Conservation (phyloP, 2,329 filamentous ascomycete species). For the Exophiala phaeomuriformis region DNA sequence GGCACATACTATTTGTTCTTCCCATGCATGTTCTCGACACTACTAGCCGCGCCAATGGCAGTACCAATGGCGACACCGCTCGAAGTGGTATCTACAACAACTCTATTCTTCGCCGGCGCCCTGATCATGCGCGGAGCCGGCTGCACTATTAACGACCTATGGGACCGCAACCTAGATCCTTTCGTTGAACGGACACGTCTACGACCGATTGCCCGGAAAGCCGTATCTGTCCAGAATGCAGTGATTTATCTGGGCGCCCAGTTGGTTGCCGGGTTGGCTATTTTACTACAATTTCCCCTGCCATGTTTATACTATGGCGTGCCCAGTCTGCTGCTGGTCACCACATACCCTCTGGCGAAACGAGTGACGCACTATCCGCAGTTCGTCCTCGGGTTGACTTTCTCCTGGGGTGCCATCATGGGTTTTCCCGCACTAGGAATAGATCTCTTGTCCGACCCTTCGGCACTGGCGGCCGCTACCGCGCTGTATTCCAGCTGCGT, state of each 20-base stretch:
- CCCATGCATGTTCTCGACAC: constrained; percentile 45
- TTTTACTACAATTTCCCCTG: constrained; percentile 39
- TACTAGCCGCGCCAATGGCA: constrained; percentile 38
- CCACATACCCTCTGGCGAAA: constrained; percentile 47
- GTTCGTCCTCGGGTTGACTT: constrained; percentile 45
- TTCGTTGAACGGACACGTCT: constrained; percentile 46
- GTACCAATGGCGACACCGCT: constrained; percentile 28
- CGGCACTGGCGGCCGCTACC: constrained; percentile 34
- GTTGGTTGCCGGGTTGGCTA: constrained; percentile 36
- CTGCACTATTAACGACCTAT: constrained; percentile 52
- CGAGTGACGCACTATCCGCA: constrained; percentile 49
- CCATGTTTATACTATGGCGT: constrained; percentile 40
- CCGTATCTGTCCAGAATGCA: constrained; percentile 40
- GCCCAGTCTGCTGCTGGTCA: constrained; percentile 39
- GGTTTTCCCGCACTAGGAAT: constrained; percentile 41
- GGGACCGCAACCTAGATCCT: constrained; percentile 49
- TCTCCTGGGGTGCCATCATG: constrained; percentile 47
- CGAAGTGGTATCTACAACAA: constrained; percentile 35
- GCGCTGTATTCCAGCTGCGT: constrained; percentile 43
- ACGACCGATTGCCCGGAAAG: constrained; percentile 47
- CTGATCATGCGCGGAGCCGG: constrained; percentile 46
- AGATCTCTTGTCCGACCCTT: constrained; percentile 37
- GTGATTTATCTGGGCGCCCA: constrained; percentile 41
- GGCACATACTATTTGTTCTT: constrained; percentile 50
- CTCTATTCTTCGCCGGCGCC: constrained; percentile 38